Conservation (phyloP, 768 basidiomycete genomes). For the Scleroderma bovista region DNA sequence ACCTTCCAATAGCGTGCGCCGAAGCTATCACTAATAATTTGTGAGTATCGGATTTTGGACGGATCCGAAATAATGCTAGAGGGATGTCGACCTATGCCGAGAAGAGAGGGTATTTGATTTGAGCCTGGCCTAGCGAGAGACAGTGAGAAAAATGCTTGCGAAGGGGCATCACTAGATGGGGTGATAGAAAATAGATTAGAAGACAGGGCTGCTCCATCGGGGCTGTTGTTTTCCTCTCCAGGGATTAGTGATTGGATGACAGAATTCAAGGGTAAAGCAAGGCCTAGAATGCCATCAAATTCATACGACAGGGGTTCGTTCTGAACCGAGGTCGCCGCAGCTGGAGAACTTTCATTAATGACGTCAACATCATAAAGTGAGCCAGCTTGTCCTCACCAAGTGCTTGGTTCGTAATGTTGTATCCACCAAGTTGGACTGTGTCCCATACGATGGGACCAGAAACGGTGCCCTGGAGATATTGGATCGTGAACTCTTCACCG, state of each 20-base stretch:
- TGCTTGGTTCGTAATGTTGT: slow-evolving; percentile 60
- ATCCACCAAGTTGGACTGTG: slow-evolving; percentile 54
- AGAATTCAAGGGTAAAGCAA: slow-evolving; percentile 71
- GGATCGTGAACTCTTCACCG: slow-evolving; percentile 40
- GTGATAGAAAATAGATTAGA: slow-evolving; percentile 72
- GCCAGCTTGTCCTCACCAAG: slow-evolving; percentile 43
- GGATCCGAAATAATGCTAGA: slow-evolving; percentile 46
- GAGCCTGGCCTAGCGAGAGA: slow-evolving; percentile 66
- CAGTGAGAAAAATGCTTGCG: slow-evolving; percentile 61
- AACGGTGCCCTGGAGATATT: slow-evolving; percentile 56
- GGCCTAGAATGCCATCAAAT: slow-evolving; percentile 68
- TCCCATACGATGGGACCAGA: slow-evolving; percentile 71
- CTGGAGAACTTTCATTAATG: slow-evolving; percentile 29
- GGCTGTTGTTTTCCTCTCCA: slow-evolving; percentile 41
- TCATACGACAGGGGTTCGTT: slow-evolving; percentile 51
- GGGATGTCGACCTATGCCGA: slow-evolving; percentile 72
- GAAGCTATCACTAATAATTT: slow-evolving; percentile 33
- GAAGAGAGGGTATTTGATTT: slow-evolving; percentile 45
- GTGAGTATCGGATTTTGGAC: slow-evolving; percentile 43
- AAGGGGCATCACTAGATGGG: slow-evolving; percentile 45
- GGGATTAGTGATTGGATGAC: slow-evolving; percentile 50
- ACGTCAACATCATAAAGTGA: background rate
- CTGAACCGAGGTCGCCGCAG: slow-evolving; percentile 49
- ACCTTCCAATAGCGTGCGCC: slow-evolving; percentile 63
- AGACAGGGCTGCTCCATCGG: slow-evolving; percentile 62